Base-by-base conservation (phyloP, 805 yeast genomes). In the Candida dajiaensis region DNA sequence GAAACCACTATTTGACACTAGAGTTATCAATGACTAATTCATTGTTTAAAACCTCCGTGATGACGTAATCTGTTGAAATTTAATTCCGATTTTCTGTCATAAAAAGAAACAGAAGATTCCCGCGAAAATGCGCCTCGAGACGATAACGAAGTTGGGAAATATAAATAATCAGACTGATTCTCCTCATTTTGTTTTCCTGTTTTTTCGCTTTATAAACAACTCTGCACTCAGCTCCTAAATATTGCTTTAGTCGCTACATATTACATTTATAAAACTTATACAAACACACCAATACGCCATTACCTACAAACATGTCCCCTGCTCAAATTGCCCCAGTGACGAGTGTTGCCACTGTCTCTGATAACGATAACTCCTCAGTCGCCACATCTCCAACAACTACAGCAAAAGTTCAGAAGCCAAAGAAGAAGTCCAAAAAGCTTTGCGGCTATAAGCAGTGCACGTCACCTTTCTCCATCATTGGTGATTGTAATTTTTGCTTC, bases 401-500 rank as follows among this genome's bases (percentile, higher is more conserved):
- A 18, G 23, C 44, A 20, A 50, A 49, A 18, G 29, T 46, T 12
- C 29, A 43, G 25, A 57, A 55, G 44, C 53, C 56, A 25, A 59
- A 59, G 55, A 60, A 59, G 56, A 60, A 60, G 46, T 57, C 62
- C 10, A 60, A 60, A 49, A 60, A 60, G 50, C 50, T 59, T 8
- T 60, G 64, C 43, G 55, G 55, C 9, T 54, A 55, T 45, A 54
- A 50, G 39, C 39, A 49, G 13, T 60, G 64, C 42, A 49, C 59
- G 1, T 50, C 55, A 4, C 55, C 63, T 59, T 50, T 69, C 76
- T 31, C 66, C 68, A 40, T 80, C 78, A 18, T 81, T 41, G 87
- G 87, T 22, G 81, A 78, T 53, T 81, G 87, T 56, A 69, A 73
- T 41, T 79, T 76, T 57, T 81, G 87, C 60, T 71, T 71, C 46